Conservation (phyloP, 2,329 filamentous ascomycete genomes). For the Thielaviopsis cerberus region DNA sequence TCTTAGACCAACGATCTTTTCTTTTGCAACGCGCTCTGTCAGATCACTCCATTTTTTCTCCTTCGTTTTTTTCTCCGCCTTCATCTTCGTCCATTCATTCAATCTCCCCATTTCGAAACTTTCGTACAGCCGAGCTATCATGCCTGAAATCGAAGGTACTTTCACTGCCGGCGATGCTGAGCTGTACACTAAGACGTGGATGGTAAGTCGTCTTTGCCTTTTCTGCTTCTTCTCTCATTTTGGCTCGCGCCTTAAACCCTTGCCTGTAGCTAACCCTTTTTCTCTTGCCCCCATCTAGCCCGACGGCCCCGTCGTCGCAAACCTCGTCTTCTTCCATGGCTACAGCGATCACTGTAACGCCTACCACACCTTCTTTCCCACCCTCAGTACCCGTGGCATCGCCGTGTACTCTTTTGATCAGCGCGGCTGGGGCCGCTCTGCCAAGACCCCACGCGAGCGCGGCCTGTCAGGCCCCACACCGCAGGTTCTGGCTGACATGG, state of each 20-base stretch:
- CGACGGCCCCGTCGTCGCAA: slow-evolving; percentile 40
- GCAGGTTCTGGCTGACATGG: slow-evolving; percentile 59
- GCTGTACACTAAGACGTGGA: slow-evolving; percentile 41
- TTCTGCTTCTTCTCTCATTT: not conserved
- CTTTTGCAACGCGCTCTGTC: not conserved
- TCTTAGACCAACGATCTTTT: not conserved
- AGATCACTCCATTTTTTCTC: not conserved
- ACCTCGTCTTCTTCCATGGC: slow-evolving; percentile 69
- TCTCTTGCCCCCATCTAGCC: slow-evolving; percentile 24
- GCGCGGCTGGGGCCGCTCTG: slow-evolving; percentile 70
- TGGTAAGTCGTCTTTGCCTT: slow-evolving; percentile 25
- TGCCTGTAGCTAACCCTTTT: not conserved
- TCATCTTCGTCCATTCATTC: not conserved
- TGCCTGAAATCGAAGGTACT: slow-evolving; percentile 27
- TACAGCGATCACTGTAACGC: slow-evolving; percentile 72
- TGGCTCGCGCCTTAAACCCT: not conserved
- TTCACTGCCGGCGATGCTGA: slow-evolving; percentile 27
- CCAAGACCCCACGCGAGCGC: slow-evolving; percentile 38
- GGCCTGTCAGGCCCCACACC: slow-evolving; percentile 59
- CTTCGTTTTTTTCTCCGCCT: not conserved
- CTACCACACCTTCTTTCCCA: slow-evolving; percentile 57
- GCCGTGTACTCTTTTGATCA: slow-evolving; percentile 67
- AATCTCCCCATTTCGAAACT: not conserved
- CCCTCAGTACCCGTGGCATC: slow-evolving; percentile 52
- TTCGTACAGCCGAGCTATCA: not conserved